phyloP scores from a whole-genome alignment of 371 early-diverging fungal species.

The Apophysomyces variabilis region DNA sequence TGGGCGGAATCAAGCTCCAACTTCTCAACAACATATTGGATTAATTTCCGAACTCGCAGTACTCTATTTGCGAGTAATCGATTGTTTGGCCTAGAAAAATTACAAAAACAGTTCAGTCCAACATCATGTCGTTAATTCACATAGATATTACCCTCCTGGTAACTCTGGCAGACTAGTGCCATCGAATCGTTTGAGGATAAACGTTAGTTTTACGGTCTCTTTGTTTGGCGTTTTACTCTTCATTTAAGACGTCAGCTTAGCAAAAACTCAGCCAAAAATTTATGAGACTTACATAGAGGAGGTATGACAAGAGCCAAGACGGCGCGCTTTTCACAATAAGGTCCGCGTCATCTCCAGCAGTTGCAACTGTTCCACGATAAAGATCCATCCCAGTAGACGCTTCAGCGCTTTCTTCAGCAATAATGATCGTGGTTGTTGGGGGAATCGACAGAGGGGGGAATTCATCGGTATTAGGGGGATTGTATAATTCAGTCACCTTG shows the following conservation, averaged over 20 bases:
- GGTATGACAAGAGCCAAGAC: constrained; percentile 65
- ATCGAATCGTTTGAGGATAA: constrained; percentile 73
- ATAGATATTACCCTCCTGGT: constrained; percentile 61
- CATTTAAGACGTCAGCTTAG: background rate
- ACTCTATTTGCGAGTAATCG: constrained; percentile 86
- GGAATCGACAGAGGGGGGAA: constrained; percentile 71
- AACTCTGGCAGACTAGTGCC: constrained; percentile 61
- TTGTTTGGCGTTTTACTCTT: constrained; percentile 68
- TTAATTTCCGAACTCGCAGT: constrained; percentile 84
- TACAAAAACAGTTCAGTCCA: constrained; percentile 15
- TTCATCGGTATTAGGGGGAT: constrained; percentile 54
- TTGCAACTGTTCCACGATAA: constrained; percentile 73
- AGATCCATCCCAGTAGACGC: constrained; percentile 78
- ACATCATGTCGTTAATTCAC: constrained; percentile 10
- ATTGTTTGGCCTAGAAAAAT: constrained; percentile 54
- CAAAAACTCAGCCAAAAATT: constrained; percentile 9
- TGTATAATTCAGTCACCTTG: constrained; percentile 38
- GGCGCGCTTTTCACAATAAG: constrained; percentile 52
- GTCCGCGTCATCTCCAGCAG: constrained; percentile 56
- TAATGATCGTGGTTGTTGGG: constrained; percentile 67
- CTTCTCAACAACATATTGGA: constrained; percentile 82
- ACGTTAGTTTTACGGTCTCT: constrained; percentile 85
- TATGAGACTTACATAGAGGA: constrained; percentile 54
- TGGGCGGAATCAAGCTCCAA: constrained; percentile 42
- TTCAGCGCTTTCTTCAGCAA: constrained; percentile 82